Conservation (phyloP, 306 rosid genomes). For the Trifolium pratense region DNA sequence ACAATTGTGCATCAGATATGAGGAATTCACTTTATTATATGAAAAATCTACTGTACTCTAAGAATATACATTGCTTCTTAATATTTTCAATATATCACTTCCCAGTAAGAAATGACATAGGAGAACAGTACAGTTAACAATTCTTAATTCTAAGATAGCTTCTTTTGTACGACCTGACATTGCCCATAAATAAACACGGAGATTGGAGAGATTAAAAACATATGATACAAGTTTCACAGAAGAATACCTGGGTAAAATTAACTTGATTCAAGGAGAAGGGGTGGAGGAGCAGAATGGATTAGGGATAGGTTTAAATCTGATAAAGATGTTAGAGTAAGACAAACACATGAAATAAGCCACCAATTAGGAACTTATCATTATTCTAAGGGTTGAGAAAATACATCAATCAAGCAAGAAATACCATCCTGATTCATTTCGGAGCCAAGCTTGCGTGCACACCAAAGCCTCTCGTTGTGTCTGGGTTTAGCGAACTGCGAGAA, state of each 20-base stretch:
- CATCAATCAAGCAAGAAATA: constrained; percentile 23
- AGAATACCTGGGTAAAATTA: constrained; percentile 51
- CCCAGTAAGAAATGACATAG: constrained; percentile 33
- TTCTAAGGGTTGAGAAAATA: background rate
- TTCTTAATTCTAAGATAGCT: constrained; percentile 14
- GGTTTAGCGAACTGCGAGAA: constrained; percentile 64
- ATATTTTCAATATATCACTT: constrained; percentile 11
- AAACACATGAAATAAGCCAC: constrained; percentile 34
- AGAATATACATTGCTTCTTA: constrained; percentile 55
- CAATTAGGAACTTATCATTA: constrained; percentile 13
- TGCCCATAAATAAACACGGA: constrained; percentile 7
- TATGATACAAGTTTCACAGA: constrained; percentile 23
- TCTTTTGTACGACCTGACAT: constrained; percentile 6
- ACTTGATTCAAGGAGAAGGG: constrained; percentile 61
- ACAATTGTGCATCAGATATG: too few species aligned
- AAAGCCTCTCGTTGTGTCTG: constrained; percentile 75
- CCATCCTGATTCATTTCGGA: constrained; percentile 75
- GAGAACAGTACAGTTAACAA: constrained; percentile 6
- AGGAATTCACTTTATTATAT: too few species aligned
- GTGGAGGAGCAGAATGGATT: constrained; percentile 49
- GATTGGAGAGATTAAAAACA: constrained; percentile 25
- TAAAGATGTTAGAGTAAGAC: constrained; percentile 19
- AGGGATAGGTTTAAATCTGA: constrained; percentile 70
- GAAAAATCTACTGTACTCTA: too few species aligned
- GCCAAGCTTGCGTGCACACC: constrained; percentile 93